Base-by-base conservation (phyloP, 2,329 filamentous ascomycete species). In the Thelonectria discophora region DNA sequence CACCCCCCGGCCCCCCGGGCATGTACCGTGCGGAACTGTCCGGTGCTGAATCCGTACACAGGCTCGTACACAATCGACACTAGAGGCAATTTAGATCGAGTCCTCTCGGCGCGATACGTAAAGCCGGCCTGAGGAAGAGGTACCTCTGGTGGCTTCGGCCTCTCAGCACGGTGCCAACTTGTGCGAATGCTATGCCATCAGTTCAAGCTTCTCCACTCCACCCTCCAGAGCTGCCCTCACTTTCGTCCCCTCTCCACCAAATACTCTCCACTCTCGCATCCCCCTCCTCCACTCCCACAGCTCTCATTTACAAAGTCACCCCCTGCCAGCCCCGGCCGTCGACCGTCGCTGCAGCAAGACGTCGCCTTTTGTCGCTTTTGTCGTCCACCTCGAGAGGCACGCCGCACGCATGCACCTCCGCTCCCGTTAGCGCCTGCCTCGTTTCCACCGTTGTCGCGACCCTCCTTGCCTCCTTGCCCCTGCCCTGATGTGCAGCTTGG, bases 391-490 rank as follows among this genome's bases (percentile, higher is more conserved):
- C n/a, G n/a, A n/a, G n/a, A n/a, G n/a, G n/a, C n/a, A n/a, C n/a
- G 54, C 37, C 24, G 34, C 42, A 55, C 40, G 51, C 51, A 40
- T 55, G 40, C 51, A 55, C n/a, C 42, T 50, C 45, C 30, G 27
- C 55, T 51, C 55, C 60, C 63, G n/a, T n/a, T 69, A 71, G 67
- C 56, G 67, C 59, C 62, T 65, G 24, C 67, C 69, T 70, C 67
- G 66, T 67, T 67, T 60, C 55, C 55, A 43, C 24, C 24, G 54
- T 40, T 55, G 32, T 43, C 24, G 48, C 52, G 48, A 52, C 53
- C 58, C 43, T 49, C 42, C 42, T n/a, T n/a, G n/a, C n/a, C n/a
- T n/a, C n/a, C n/a, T n/a, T n/a, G n/a, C n/a, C n/a, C 46, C 43
- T 56, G 52, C 53, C 57, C 39, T 61, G 58, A 61, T 61, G 47